Evolutionary conservation across 202 grass and related monocot genomes (phyloP), one percentile per base, ranked within the genome.

Genomic region (Panicum virgatum): DNA sequence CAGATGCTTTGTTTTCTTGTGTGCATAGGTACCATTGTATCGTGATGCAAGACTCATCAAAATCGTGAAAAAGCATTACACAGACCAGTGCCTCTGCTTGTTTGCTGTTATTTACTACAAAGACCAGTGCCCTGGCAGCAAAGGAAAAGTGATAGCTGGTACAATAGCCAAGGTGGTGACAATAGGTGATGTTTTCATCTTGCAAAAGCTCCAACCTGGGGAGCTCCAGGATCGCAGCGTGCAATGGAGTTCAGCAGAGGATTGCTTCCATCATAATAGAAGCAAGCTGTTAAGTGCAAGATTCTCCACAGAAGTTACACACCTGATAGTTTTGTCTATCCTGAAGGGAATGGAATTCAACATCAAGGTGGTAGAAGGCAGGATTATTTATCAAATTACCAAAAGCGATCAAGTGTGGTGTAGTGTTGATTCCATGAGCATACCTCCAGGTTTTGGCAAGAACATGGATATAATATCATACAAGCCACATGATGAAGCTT

Each of bases 1-100:
- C 75, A 44, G 39, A 57, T 74, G 8, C 10, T 69, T 69, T 64
- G 2, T 36, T 78, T 8, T 64, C 38, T 45, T 79, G 51, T 62
- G 3, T 10, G 37, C 84, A 79, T 82, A 94, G 95, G 60, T 72
- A 56, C 64, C 69, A 10, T 72, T 39, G 10, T 93, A 73, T 72
- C 78, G 73, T 66, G 95, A 97, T 81, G 95, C 90, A 47, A 92
- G 89, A 77, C 89, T 97, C 36, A 77, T 94, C 82, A 77, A 83
- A 60, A 76, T 94, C 61, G 86, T 93, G 87, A 78, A 68, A 76
- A 70, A 69, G 22, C 85, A 70, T 56, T 90, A 75, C 38, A 58
- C 16, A 47, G 79, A 94, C 70, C 79, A 36, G 61, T 92, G 90
- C 70, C 65, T 77, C 20, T 97, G 92, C 78, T 39, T 86, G 80